These are phyloP conservation scores for Parasitella parasitica DNA, from an alignment of 371 early-diverging fungal genomes.

Conservation along the genomic window DNA sequence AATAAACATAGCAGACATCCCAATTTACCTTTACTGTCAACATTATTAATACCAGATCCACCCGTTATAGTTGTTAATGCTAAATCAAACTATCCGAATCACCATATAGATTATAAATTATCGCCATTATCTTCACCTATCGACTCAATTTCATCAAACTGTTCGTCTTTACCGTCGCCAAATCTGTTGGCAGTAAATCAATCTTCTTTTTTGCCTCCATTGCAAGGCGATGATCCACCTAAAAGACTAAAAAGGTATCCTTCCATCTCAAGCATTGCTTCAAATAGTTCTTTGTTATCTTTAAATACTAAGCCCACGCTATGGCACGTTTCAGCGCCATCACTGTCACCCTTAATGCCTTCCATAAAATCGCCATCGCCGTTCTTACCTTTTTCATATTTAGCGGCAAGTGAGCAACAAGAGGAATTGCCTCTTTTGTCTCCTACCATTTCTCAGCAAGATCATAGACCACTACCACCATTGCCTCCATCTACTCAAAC, in stretches of 20 bases:
- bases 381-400: neutral
- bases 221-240: neutral
- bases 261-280: neutral
- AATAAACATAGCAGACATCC: neutral
- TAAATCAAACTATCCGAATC: neutral
- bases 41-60: constrained; percentile 22
- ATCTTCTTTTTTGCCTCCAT: neutral
- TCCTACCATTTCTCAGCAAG: neutral
- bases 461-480: constrained; percentile 1
- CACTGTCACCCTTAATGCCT: neutral
- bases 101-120: neutral
- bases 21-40: constrained; percentile 36
- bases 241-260: constrained; percentile 6
- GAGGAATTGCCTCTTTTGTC: neutral
- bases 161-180: constrained; percentile 13
- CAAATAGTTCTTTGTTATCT: neutral
- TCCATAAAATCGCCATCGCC: neutral
- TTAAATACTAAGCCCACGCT: neutral
- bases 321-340: neutral
- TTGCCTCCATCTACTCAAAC: constrained; percentile 32
- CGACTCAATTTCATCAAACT: constrained; percentile 18
- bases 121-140: constrained; percentile 31
- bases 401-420: neutral
- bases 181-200: neutral
- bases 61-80: constrained; percentile 14